Conservation (phyloP, 805 yeast genomes). For the Clavispora carvajalis region DNA sequence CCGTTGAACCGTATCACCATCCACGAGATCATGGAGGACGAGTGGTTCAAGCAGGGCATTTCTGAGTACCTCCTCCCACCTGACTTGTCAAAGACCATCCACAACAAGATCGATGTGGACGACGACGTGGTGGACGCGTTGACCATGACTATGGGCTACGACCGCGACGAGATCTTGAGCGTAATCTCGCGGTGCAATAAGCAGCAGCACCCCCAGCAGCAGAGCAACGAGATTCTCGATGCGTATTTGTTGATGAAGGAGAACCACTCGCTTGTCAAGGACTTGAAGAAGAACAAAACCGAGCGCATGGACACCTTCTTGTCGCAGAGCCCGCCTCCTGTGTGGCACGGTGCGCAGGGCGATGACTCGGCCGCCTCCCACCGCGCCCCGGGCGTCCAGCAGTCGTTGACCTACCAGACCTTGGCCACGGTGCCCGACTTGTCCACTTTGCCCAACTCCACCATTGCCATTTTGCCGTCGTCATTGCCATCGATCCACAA, state of each 20-base stretch:
- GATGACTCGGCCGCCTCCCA: constrained; percentile 18
- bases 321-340: constrained; percentile 59
- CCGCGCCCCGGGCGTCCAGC: constrained; percentile 40
- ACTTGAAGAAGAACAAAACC: constrained; percentile 49
- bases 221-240: constrained; percentile 70
- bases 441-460: constrained; percentile 59
- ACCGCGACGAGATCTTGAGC: constrained; percentile 73
- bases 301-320: constrained; percentile 54
- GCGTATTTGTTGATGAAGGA: constrained; percentile 81
- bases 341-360: constrained; percentile 21
- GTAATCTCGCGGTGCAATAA: constrained; percentile 53
- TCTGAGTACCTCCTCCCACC: constrained; percentile 74
- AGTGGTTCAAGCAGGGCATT: constrained; percentile 82
- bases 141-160: constrained; percentile 83
- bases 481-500: constrained; percentile 92
- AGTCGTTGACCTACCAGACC: constrained; percentile 43
- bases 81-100: constrained; percentile 33
- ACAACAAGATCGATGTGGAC: constrained; percentile 50
- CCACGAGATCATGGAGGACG: constrained; percentile 87
- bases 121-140: constrained; percentile 72
- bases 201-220: constrained; percentile 25
- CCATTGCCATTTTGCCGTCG: constrained; percentile 89
- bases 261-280: constrained; percentile 64
- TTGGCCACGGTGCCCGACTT: constrained; percentile 43
- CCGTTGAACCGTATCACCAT: constrained; percentile 92